Conservation (phyloP, 75 land plant species). For the Cupressus sempervirens region DNA sequence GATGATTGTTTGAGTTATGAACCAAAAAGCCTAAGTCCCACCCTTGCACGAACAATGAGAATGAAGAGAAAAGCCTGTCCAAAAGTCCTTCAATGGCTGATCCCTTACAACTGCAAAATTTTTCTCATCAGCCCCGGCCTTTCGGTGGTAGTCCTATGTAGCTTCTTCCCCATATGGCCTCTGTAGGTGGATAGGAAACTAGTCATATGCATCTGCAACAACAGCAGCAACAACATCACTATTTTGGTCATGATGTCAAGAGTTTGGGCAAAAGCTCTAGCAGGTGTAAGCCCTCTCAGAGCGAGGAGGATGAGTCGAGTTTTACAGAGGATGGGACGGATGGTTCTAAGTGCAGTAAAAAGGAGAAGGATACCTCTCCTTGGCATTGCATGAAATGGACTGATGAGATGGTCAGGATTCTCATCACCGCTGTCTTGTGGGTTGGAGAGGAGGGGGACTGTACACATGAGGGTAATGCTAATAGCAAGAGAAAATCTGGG, state of each 20-base stretch:
- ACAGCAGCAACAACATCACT: conserved; percentile 11
- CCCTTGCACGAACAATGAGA: too few species aligned
- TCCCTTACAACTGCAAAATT: conserved; percentile 23
- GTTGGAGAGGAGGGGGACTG: conserved; percentile 52
- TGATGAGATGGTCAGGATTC: conserved; percentile 60
- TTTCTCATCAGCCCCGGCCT: conserved; percentile 1
- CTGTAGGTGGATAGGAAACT: background rate
- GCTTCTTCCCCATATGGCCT: conserved; percentile 8
- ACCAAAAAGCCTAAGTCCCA: too few species aligned
- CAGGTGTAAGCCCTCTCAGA: conserved; percentile 20
- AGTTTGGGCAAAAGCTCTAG: conserved; percentile 9
- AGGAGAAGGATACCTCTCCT: conserved; percentile 26
- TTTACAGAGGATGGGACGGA: conserved; percentile 25
- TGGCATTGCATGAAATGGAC: conserved; percentile 92
- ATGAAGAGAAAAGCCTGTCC: conserved; percentile 12
- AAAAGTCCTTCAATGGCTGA: conserved; percentile 20
- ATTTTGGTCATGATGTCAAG: conserved; percentile 11
- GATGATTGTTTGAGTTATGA: too few species aligned
- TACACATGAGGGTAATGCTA: conserved; percentile 15
- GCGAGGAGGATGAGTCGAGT: conserved; percentile 57
- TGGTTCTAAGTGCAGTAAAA: conserved; percentile 24
- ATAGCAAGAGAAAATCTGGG: conserved; percentile 16
- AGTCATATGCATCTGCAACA: background rate
- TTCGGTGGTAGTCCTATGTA: conserved; percentile 5
- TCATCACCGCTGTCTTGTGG: conserved; percentile 55